Conservation (phyloP, 2,329 filamentous ascomycete genomes). For the Pyrenophora teres region DNA sequence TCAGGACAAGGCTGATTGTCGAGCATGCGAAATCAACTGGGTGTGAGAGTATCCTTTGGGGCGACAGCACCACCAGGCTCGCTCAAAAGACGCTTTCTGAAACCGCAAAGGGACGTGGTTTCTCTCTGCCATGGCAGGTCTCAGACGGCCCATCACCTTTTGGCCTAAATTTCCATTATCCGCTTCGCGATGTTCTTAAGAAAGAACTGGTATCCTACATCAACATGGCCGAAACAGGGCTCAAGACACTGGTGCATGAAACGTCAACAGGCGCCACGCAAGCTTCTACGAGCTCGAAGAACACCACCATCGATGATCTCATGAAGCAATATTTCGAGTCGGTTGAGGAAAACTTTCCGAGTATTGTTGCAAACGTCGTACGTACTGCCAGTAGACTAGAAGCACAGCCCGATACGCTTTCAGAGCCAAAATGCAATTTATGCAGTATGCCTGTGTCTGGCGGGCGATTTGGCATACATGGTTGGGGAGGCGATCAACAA, state of each 20-base stretch:
- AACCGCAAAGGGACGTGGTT: constrained; percentile 89
- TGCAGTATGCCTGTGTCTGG: constrained; percentile 72
- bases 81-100: constrained; percentile 85
- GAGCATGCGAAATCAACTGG: constrained; percentile 52
- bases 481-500: constrained; percentile 62
- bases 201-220: constrained; percentile 76
- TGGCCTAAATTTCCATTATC: constrained; percentile 71
- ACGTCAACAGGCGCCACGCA: constrained; percentile 29
- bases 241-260: constrained; percentile 51
- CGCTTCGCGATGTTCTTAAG: constrained; percentile 81
- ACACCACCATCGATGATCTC: constrained; percentile 87
- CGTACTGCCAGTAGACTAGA: constrained; percentile 84
- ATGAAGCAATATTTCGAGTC: constrained; percentile 87
- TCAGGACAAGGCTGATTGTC: constrained; percentile 74
- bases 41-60: constrained; percentile 77
- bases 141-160: constrained; percentile 71
- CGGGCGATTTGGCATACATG: constrained; percentile 66
- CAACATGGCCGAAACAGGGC: constrained; percentile 56
- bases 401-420: constrained; percentile 45
- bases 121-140: constrained; percentile 78
- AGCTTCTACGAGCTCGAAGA: constrained; percentile 66
- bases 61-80: constrained; percentile 83
- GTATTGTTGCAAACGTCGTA: constrained; percentile 93
- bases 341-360: constrained; percentile 84
- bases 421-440: constrained; percentile 60